phyloP scores from a whole-genome alignment of 306 rosid species.

The Delonix regia region DNA sequence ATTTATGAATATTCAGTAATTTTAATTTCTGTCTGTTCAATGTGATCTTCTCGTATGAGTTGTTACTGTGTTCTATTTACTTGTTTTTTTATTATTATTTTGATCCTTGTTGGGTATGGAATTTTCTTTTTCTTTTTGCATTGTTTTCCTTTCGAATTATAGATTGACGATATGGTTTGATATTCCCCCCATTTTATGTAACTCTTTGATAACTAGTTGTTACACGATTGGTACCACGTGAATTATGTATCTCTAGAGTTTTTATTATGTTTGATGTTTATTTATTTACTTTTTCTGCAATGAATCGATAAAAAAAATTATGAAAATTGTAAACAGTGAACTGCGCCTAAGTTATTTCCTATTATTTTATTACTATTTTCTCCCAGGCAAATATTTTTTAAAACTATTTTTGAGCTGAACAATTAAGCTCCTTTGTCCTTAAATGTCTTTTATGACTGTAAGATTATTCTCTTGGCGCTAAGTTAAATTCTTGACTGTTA shows the following conservation, averaged over 20 bases:
- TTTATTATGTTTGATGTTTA: neutral
- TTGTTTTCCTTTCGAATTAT: neutral
- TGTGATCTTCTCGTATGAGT: neutral
- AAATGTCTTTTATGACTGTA: neutral
- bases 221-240: neutral
- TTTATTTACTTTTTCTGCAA: neutral
- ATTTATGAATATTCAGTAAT: neutral
- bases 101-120: neutral
- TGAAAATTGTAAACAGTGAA: neutral
- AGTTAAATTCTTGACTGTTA: constrained; percentile 14
- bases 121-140: neutral
- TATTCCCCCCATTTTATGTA: neutral
- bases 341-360: neutral
- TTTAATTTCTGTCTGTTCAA: neutral
- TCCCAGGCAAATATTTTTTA: neutral
- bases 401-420: neutral
- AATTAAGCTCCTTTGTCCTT: neutral
- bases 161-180: neutral
- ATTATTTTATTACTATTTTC: neutral
- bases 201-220: neutral
- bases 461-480: constrained; percentile 3
- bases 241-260: neutral
- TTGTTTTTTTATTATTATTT: neutral
- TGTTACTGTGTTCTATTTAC: neutral
- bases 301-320: neutral